Evolutionary conservation across 108 stramenopile species (phyloP).

Genomic region (Discostella stelligeroides): DNA sequence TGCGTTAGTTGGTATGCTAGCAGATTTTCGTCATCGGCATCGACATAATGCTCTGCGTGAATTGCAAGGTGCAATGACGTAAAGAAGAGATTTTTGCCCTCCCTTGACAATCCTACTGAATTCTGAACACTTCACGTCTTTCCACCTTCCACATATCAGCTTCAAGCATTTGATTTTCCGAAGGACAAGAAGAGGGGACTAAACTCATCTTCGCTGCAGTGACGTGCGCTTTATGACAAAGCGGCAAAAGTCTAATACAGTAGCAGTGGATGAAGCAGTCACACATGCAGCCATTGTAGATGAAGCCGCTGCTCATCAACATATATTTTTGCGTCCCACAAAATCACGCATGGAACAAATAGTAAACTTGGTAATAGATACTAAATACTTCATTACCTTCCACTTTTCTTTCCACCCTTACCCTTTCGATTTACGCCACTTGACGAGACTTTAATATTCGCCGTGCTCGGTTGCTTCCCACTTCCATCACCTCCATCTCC

Average conservation of each 20-base stretch:
- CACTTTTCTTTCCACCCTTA: constrained; percentile 30
- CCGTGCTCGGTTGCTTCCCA: constrained; percentile 49
- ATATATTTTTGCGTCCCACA: no score
- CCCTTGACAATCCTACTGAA: not conserved
- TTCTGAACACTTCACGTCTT: constrained; percentile 5
- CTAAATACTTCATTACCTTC: no score
- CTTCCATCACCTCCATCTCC: constrained; percentile 20
- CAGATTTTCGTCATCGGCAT: constrained; percentile 41
- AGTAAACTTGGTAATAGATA: no score
- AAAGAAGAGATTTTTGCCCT: not conserved
- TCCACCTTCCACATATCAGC: constrained; percentile 12
- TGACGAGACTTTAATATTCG: constrained; percentile 56
- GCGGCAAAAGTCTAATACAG: no score
- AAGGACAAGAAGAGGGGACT: constrained; percentile 33
- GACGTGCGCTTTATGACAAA: no score
- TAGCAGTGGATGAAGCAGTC: no score
- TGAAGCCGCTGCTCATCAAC: no score
- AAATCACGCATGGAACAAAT: no score
- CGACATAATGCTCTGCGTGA: not conserved
- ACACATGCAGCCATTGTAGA: no score
- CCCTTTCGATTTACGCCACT: constrained; percentile 36
- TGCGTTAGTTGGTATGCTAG: constrained; percentile 60
- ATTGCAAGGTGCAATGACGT: not conserved
- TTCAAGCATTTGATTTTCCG: constrained; percentile 26
- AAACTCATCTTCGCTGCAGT: not conserved